Percentiles rank a stretch among this genome's conserved stretches.
phyloP scores from a whole-genome alignment of 768 basidiomycete genomes.

The Lentinula sp. region DNA sequence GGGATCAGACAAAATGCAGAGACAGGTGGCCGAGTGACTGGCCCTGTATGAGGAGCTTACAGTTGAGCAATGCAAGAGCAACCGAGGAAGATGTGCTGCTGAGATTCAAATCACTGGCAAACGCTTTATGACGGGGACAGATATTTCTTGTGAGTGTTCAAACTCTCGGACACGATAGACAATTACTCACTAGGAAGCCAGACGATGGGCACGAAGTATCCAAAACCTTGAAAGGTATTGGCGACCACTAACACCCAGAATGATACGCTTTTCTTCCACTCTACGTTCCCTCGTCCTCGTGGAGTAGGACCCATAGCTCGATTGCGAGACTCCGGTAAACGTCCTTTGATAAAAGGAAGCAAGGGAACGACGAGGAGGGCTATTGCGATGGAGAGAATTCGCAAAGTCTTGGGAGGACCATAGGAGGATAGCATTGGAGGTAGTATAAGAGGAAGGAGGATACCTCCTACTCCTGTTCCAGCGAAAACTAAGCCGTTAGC shows the following conservation, averaged over 20 bases:
- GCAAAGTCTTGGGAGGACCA: constrained; percentile 17
- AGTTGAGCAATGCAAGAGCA: constrained; percentile 17
- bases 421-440: constrained; percentile 17
- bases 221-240: constrained; percentile 21
- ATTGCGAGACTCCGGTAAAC: constrained; percentile 14
- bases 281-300: constrained; percentile 2
- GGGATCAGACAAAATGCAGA: background rate
- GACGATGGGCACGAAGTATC: constrained; percentile 20
- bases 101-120: constrained; percentile 15
- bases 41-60: background rate
- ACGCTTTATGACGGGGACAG: constrained; percentile 9
- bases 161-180: background rate
- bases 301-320: constrained; percentile 13
- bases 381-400: constrained; percentile 19
- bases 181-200: constrained; percentile 20
- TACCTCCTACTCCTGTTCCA: constrained; percentile 20
- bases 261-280: constrained; percentile 15
- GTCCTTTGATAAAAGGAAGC: constrained; percentile 20
- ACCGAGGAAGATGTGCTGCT: constrained; percentile 13
- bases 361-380: constrained; percentile 14
- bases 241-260: constrained; percentile 18
- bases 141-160: background rate
- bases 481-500: constrained; percentile 25
- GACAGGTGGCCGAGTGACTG: no score
- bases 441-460: constrained; percentile 19